These are phyloP conservation scores for Chaetoceros tenuissimus DNA, from an alignment of 108 stramenopile genomes.

Conservation along the genomic window DNA sequence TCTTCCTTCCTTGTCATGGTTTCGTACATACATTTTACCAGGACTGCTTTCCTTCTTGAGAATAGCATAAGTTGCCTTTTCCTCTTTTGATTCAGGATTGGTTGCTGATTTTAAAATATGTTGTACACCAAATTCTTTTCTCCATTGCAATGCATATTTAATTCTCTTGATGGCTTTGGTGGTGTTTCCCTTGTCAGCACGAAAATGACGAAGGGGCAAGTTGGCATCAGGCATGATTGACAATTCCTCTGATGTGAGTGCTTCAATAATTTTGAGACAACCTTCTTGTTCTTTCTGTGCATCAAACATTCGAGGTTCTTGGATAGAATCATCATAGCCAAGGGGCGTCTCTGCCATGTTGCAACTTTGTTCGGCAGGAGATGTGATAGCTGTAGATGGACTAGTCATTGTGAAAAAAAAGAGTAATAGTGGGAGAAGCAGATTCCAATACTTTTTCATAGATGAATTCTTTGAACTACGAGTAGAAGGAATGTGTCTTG, in stretches of 20 bases:
- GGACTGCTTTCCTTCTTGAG: slow-evolving; percentile 58
- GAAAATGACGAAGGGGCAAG: slow-evolving; percentile 75
- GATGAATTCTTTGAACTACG: too few species aligned
- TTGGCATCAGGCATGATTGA: slow-evolving; percentile 41
- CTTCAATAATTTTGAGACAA: slow-evolving; percentile 24
- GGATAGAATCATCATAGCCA: too few species aligned
- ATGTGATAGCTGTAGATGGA: too few species aligned
- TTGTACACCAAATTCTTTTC: slow-evolving; percentile 72
- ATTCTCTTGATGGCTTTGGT: slow-evolving; percentile 56
- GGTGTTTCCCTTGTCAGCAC: slow-evolving; percentile 61
- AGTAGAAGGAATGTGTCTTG: too few species aligned
- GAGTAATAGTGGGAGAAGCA: too few species aligned
- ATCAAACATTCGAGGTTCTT: slow-evolving; percentile 13
- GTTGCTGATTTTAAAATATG: slow-evolving; percentile 15
- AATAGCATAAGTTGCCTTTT: slow-evolving; percentile 24
- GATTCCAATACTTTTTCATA: too few species aligned
- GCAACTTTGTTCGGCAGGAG: too few species aligned
- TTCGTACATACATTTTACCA: slow-evolving; percentile 82
- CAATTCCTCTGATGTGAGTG: slow-evolving; percentile 42
- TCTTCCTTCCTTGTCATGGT: slow-evolving; percentile 72
- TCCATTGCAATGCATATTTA: slow-evolving; percentile 63
- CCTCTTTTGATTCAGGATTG: slow-evolving; percentile 1
- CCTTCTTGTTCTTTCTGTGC: slow-evolving; percentile 30
- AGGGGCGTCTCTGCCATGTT: too few species aligned
- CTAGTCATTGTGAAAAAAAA: too few species aligned